phyloP scores from a whole-genome alignment of 2,329 filamentous ascomycete genomes.

The Talaromyces sp. region DNA sequence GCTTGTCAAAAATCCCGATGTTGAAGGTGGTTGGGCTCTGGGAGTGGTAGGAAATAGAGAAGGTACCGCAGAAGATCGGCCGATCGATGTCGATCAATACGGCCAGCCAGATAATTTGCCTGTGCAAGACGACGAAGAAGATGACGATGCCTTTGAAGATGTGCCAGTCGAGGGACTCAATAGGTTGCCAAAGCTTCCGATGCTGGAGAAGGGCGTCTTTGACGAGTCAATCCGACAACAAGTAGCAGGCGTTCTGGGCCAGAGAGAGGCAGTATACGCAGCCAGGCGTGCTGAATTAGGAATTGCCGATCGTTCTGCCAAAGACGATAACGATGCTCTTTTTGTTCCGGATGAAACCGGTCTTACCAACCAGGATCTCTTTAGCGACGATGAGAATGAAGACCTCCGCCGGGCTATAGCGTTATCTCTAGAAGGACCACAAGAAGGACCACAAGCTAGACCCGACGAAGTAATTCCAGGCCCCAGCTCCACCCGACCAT shows the following conservation, averaged over 20 bases:
- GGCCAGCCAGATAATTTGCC: conserved; percentile 44
- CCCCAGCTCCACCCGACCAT: conserved; percentile 23
- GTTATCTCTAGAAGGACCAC: conserved; percentile 62
- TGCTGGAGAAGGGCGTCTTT: conserved; percentile 31
- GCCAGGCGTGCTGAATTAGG: conserved; percentile 24
- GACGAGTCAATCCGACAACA: conserved; percentile 29
- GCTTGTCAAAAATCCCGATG: conserved; percentile 88
- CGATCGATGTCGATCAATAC: conserved; percentile 80
- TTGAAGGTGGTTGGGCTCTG: conserved; percentile 91
- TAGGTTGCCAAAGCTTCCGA: conserved; percentile 61
- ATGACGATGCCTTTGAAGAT: conserved; percentile 75
- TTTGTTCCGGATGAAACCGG: conserved; percentile 47
- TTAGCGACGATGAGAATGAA: conserved; percentile 55
- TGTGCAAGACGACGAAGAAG: conserved; percentile 61
- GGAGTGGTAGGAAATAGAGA: conserved; percentile 87
- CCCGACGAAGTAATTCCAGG: conserved; percentile 32
- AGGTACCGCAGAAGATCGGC: conserved; percentile 71
- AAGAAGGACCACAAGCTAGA: conserved; percentile 42
- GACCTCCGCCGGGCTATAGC: conserved; percentile 78
- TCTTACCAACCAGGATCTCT: conserved; percentile 40
- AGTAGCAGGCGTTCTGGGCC: conserved; percentile 30
- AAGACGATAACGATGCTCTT: conserved; percentile 45
- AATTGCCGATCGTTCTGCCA: not conserved
- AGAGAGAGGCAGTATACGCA: conserved; percentile 44
- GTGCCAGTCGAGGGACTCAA: conserved; percentile 88